A percentile compares a stretch with the other conserved stretches of the same genome.
These are phyloP conservation scores for Fusarium brevicatenulatum DNA, from an alignment of 2,329 filamentous ascomycete genomes.

Conservation along the genomic window DNA sequence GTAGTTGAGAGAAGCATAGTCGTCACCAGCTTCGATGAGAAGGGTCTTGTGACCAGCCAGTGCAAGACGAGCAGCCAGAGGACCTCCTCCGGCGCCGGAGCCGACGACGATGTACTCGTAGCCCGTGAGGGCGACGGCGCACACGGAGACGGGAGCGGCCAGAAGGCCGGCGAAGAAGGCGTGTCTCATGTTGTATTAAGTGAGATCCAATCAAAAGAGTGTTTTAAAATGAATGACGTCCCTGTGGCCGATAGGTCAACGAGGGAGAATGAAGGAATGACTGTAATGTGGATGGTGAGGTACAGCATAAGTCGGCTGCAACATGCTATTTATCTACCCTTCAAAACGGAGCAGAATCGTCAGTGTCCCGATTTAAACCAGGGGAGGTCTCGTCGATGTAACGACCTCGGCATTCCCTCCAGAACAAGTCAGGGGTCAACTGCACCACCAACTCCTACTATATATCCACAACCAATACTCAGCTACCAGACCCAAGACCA, in stretches of 20 bases:
- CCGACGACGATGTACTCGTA: constrained; percentile 71
- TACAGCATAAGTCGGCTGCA: neutral
- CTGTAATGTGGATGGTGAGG: neutral
- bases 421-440: neutral
- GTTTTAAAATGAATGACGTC: neutral
- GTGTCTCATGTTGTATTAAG: constrained; percentile 26
- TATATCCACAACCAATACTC: neutral
- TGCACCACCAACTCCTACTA: neutral
- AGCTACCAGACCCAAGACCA: neutral
- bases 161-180: constrained; percentile 22
- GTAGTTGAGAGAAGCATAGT: constrained; percentile 62
- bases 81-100: constrained; percentile 69
- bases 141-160: constrained; percentile 24
- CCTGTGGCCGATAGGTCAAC: neutral
- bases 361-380: neutral
- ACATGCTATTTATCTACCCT: neutral
- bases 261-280: neutral
- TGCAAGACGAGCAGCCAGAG: constrained; percentile 67
- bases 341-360: neutral
- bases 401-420: neutral
- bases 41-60: constrained; percentile 68
- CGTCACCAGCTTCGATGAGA: constrained; percentile 70
- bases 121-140: constrained; percentile 32
- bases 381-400: neutral
- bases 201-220: neutral